Percentiles rank a stretch among this genome's conserved stretches.
These are phyloP conservation scores for Aspergillus fumigatiaffinis DNA, from an alignment of 2,329 filamentous ascomycete genomes.

Conservation along the genomic window DNA sequence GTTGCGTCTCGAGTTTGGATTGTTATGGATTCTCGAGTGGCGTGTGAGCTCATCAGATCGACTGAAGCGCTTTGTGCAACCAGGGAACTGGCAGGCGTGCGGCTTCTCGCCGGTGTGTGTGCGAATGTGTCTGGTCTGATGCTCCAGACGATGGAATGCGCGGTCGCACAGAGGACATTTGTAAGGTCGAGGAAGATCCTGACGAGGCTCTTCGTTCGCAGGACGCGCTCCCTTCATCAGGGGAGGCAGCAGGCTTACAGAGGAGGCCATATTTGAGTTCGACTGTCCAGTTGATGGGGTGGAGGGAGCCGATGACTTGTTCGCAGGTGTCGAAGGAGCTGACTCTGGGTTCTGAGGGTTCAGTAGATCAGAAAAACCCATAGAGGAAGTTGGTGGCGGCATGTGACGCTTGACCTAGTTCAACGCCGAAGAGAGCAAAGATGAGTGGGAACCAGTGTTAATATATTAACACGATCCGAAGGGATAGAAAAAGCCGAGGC, in stretches of 20 bases:
- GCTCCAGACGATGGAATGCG: constrained; percentile 96
- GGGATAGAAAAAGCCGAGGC: constrained; percentile 18
- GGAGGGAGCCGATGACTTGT: constrained; percentile 25
- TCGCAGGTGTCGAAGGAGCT: constrained; percentile 19
- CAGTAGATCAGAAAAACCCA: constrained; percentile 72
- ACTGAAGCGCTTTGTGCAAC: constrained; percentile 96
- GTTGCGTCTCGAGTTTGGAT: constrained; percentile 90
- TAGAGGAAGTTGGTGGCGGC: constrained; percentile 69
- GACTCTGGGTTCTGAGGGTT: constrained; percentile 52
- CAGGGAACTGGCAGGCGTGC: constrained; percentile 89
- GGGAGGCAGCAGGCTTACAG: constrained; percentile 43
- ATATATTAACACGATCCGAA: constrained; percentile 9
- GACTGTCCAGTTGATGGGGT: constrained; percentile 23
- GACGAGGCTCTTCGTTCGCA: constrained; percentile 57
- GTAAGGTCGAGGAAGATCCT: constrained; percentile 91
- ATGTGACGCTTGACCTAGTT: constrained; percentile 52
- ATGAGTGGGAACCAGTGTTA: constrained; percentile 14
- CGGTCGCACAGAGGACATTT: constrained; percentile 98
- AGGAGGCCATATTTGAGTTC: constrained; percentile 39
- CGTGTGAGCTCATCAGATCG: constrained; percentile 94
- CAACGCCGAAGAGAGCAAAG: constrained; percentile 11
- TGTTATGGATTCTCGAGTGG: constrained; percentile 98
- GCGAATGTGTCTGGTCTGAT: constrained; percentile 87
- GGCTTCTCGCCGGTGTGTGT: constrained; percentile 98
- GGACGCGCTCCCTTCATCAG: constrained; percentile 48